Evolutionary conservation across 176 grass and related monocot species (phyloP).

Genomic region (Rhynchospora tenuis): DNA sequence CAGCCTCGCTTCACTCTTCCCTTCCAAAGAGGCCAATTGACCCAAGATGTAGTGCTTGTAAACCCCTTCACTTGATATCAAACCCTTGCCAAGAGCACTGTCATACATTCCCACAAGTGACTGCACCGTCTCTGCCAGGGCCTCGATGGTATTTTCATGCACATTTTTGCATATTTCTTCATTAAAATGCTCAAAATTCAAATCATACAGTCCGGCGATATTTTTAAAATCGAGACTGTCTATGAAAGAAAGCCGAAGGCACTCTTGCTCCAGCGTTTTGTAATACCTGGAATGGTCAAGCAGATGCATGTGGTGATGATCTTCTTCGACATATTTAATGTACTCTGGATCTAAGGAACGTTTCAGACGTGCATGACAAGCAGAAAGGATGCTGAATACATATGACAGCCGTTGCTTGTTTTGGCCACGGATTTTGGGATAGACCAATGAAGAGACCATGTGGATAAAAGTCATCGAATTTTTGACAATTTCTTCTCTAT

Average conservation of each 20-base stretch:
- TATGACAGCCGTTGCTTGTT: conserved; percentile 91
- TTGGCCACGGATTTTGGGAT: conserved; percentile 66
- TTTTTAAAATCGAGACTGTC: conserved; percentile 85
- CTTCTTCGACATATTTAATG: conserved; percentile 45
- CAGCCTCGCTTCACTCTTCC: conserved; percentile 58
- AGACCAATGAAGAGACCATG: conserved; percentile 73
- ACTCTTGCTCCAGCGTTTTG: conserved; percentile 86
- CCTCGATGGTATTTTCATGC: conserved; percentile 48
- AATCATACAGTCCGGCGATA: conserved; percentile 74
- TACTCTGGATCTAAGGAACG: conserved; percentile 40
- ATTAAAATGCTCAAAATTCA: conserved; percentile 95
- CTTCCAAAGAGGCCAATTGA: conserved; percentile 85
- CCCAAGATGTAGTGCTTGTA: conserved; percentile 85
- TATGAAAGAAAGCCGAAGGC: conserved; percentile 74
- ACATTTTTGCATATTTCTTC: conserved; percentile 94
- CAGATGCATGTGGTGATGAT: conserved; percentile 61
- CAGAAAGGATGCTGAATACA: conserved; percentile 79
- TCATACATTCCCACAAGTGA: conserved; percentile 73
- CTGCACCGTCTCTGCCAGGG: conserved; percentile 63
- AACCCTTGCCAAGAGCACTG: conserved; percentile 60
- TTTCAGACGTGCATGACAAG: conserved; percentile 62
- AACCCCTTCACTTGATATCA: conserved; percentile 73
- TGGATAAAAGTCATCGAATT: conserved; percentile 67
- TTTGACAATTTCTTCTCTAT: conserved; percentile 72
- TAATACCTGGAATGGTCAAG: conserved; percentile 83